Evolutionary conservation across 2,329 filamentous ascomycete genomes (phyloP).

Genomic region (Diaporthe ilicicola): DNA sequence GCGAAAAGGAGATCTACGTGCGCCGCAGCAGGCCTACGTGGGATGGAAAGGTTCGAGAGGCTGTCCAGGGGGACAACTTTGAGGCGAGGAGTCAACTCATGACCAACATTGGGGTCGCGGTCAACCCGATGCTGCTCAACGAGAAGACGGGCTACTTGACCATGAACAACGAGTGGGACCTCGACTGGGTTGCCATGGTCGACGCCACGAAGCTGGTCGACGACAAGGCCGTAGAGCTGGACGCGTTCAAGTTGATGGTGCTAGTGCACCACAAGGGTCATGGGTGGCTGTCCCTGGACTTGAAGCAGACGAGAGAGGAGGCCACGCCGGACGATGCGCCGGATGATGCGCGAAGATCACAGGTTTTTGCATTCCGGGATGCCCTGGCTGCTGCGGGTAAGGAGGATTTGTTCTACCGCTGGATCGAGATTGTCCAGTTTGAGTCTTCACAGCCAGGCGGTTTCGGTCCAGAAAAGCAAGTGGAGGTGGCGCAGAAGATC

Average conservation of each 20-base stretch:
- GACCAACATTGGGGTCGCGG: conserved; percentile 71
- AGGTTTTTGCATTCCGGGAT: conserved; percentile 84
- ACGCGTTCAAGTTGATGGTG: conserved; percentile 77
- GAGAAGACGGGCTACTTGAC: conserved; percentile 89
- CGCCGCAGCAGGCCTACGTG: conserved; percentile 75
- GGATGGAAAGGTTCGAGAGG: conserved; percentile 67
- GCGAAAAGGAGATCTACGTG: conserved; percentile 82
- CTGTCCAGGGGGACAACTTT: conserved; percentile 54
- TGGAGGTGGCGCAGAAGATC: conserved; percentile 76
- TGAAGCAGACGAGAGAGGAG: conserved; percentile 50
- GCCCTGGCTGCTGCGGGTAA: conserved; percentile 79
- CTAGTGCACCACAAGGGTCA: conserved; percentile 72
- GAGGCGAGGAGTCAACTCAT: conserved; percentile 67
- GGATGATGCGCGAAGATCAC: conserved; percentile 72
- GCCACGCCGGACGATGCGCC: conserved; percentile 47
- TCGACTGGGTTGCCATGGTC: conserved; percentile 86
- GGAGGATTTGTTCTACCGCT: conserved; percentile 88
- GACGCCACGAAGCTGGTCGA: conserved; percentile 76
- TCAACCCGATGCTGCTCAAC: conserved; percentile 70
- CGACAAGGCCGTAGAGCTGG: conserved; percentile 63
- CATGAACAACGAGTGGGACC: conserved; percentile 85
- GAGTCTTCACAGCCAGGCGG: conserved; percentile 82
- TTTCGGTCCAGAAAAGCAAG: conserved; percentile 79
- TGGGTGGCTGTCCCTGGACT: conserved; percentile 76
- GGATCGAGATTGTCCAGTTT: conserved; percentile 92